Base-by-base conservation (phyloP, 371 early-diverging fungal species). In the Batkoa obscura region DNA sequence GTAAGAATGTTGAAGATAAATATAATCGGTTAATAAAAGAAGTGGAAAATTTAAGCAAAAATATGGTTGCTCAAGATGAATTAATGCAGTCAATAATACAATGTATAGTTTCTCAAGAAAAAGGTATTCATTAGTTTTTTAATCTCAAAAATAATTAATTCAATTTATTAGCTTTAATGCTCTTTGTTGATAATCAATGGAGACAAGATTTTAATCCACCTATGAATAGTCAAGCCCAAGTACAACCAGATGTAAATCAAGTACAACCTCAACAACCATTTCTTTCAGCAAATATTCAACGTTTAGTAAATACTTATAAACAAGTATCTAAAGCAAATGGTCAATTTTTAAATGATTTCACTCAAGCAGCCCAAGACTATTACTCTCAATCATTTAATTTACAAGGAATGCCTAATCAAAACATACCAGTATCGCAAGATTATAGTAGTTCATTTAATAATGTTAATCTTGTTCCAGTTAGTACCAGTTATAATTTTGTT, bases 51-150 rank as follows among this genome's bases (percentile, higher is more conserved):
- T 66, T 79, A 6, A 73, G 71, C 57, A 76, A 75, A 58, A 75
- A 59, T 57, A 70, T 83, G 70, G 65, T 61, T 37, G 72, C 72
- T 23, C 83, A 83, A 60, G 81, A 83, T 68, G 61, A 67, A 45
- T 57, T 83, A 8, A 69, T 81, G 52, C 72, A 77, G n/a, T 67
- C 74, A 39, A 67, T 84, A 51, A 64, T 84, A 23, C 66, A 76
- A 42, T 67, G 78, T 42, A 53, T 74, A 50, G 69, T 72, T 23
- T 65, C 63, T 58, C 64, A 66, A 59, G 69, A 70, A 33, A 43
- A 37, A 45, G 59, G 62, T 59, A 50, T 39, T 58, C 50, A 38
- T 56, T n/a, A n/a, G n/a, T n/a, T n/a, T n/a, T n/a, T 47, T 34
- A 15, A 39, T 8, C 41, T 39, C 41, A 39, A 8, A 12, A 12